A percentile compares a stretch with the other conserved stretches of the same genome.
phyloP scores from a whole-genome alignment of 2,329 filamentous ascomycete species.

The Fusarium sulawesiense region DNA sequence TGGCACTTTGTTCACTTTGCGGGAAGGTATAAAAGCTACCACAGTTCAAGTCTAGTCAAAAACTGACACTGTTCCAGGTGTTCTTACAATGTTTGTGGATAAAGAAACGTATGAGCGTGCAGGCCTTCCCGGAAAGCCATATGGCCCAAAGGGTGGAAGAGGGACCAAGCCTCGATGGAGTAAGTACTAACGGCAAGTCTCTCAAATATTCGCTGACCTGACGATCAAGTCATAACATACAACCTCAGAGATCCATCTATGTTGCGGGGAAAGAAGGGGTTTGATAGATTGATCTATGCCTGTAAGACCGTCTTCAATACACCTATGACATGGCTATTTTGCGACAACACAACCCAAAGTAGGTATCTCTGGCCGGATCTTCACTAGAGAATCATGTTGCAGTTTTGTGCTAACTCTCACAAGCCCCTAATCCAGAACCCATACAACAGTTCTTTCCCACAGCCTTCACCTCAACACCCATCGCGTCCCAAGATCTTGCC shows the following conservation, averaged over 20 bases:
- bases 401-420: conserved; percentile 39
- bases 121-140: conserved; percentile 79
- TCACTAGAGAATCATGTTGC: background rate
- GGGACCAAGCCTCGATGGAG: conserved; percentile 77
- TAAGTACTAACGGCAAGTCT: conserved; percentile 55
- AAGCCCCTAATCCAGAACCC: conserved; percentile 63
- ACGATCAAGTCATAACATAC: conserved; percentile 73
- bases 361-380: conserved; percentile 15
- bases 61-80: conserved; percentile 59
- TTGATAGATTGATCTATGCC: conserved; percentile 81
- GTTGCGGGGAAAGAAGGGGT: conserved; percentile 84
- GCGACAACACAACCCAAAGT: conserved; percentile 62
- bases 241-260: conserved; percentile 81
- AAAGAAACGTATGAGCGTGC: conserved; percentile 85
- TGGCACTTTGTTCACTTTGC: conserved; percentile 78
- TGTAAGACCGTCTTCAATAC: conserved; percentile 79
- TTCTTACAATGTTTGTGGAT: conserved; percentile 80
- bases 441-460: conserved; percentile 58
- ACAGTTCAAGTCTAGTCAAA: background rate
- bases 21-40: conserved; percentile 65
- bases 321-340: conserved; percentile 82
- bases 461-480: conserved; percentile 52
- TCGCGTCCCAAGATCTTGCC: conserved; percentile 28
- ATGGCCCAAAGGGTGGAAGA: conserved; percentile 67
- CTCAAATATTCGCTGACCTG: conserved; percentile 41